Base-by-base conservation (phyloP, 768 basidiomycete genomes). In the Mrakia gelida region DNA sequence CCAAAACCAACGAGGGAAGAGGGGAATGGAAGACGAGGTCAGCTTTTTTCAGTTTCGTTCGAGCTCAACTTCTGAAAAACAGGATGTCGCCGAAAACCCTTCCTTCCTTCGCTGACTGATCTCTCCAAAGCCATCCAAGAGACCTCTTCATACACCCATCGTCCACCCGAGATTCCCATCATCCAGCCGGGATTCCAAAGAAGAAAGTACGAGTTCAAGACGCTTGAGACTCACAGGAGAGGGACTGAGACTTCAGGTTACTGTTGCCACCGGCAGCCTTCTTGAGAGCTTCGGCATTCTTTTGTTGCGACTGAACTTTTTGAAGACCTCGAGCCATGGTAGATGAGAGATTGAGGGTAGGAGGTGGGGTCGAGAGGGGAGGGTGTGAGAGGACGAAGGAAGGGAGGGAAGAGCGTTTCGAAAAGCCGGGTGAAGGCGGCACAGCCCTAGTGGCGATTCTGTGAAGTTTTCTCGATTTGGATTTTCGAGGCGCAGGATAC, bases 301-400 rank as follows among this genome's bases (percentile, higher is more conserved):
- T 77, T 38, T 61, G 52, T 59, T 77, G 76, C 13, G 76, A 56
- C 43, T 72, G 70, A 15, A 71, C 62, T 41, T 77, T 77, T 59
- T 77, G 76, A 43, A 77, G 76, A 28, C 76, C 76, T 45, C 76
- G 76, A 49, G 76, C 76, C 76, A 77, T 77, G 15, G 21, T 70
- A 70, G 43, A 18, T n/a, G 73, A 43, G 5, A 38, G n/a, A 61
- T 3, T 43, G 26, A 28, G 28, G n/a, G 28, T 21, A 56, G 23
- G 70, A 23, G 13, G 26, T 7, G 23, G 18, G 16, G 43, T 26
- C 10, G 38, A 41, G 21, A n/a, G n/a, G 13, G 59, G 59, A 59
- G 13, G 11, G 32, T 38, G 41, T 34, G 26, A 10, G 70, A 26
- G 43, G 11, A 7, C 43, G 70, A 30, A 9, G 43, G 30, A 49